Base-by-base conservation (phyloP, 495 filamentous ascomycete genomes). In the Geoglossum glabrum region DNA sequence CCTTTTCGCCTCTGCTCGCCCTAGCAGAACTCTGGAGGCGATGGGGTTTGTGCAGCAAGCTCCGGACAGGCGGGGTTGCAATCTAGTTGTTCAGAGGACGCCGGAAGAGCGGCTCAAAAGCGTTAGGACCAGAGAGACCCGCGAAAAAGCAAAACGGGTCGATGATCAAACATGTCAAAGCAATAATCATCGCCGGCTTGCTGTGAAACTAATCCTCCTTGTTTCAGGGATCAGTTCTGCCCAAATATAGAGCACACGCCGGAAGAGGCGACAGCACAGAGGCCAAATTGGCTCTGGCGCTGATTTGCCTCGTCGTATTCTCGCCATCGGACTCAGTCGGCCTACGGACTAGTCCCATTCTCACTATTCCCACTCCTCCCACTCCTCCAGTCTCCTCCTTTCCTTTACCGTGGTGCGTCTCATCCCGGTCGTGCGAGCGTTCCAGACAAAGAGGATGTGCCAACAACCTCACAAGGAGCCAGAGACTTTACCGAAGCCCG, bases 1-100 rank as follows among this genome's bases (percentile, higher is more conserved):
- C 26, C 26, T 8, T 8, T 50, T 50, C 46, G n/a, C n/a, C n/a
- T n/a, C 25, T 50, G 11, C 26, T 50, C 46, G 46, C 21, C 46
- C 46, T 23, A 21, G 26, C 25, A 31, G 49, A 30, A 31, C 23
- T 2, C 23, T 4, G 17, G 25, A 27, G 19, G 17, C 25, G n/a
- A n/a, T 40, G 11, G 49, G 25, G 26, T 23, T 52, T 1, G 15
- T 52, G 49, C 25, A 27, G 1, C 25, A 52, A 17, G 5, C 15
- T 52, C 30, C 49, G 49, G 49, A 21, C 49, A 52, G 49, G 49
- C 49, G 49, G 49, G 49, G 49, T 52, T 27, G 49, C 30, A 45
- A 21, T 19, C 23, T 21, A 21, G 40, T 45, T 45, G 49, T 27
- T 28, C 49, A 28, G 49, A 27, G 28, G 15, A 30, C 28, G 2